A percentile compares a stretch with the other conserved stretches of the same genome.
phyloP scores from a whole-genome alignment of 139 green algal genomes.

The Astrephomene gubernaculifera region DNA sequence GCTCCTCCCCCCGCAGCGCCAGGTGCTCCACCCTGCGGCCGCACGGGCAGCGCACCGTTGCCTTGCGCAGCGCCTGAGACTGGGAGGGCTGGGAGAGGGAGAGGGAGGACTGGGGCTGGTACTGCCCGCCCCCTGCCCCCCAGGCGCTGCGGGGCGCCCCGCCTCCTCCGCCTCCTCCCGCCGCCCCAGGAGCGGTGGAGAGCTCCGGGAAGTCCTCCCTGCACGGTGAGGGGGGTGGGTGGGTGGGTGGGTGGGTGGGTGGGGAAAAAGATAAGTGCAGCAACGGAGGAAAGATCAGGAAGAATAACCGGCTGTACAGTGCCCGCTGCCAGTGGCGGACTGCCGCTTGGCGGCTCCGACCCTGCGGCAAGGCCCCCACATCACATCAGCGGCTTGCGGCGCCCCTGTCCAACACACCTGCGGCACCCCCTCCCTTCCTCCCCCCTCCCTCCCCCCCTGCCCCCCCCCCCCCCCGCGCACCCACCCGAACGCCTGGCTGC shows the following conservation, averaged over 20 bases:
- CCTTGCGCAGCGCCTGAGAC: conserved; percentile 40
- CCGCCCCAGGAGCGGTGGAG: background rate
- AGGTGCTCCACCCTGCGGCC: conserved; percentile 66
- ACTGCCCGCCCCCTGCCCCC: background rate
- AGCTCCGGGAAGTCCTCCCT: conserved; percentile 47
- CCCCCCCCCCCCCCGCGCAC: background rate
- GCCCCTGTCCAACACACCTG: too few species aligned
- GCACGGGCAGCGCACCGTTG: conserved; percentile 68
- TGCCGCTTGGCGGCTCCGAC: too few species aligned
- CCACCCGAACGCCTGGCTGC: conserved; percentile 8
- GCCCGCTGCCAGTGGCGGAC: too few species aligned
- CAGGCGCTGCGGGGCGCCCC: background rate
- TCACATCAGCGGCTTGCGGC: background rate
- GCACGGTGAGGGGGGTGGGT: background rate
- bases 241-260: too few species aligned
- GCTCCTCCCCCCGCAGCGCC: conserved; percentile 45
- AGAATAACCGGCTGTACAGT: too few species aligned
- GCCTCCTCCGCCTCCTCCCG: background rate
- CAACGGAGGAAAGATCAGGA: too few species aligned
- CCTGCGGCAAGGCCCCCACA: too few species aligned
- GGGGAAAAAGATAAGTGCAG: too few species aligned
- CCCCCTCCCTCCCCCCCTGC: background rate
- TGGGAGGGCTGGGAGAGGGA: background rate
- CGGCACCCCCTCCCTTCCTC: background rate
- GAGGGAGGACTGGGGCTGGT: background rate